These are phyloP conservation scores for Pythium plurisporium DNA, from an alignment of 352 stramenopile genomes.

Conservation along the genomic window DNA sequence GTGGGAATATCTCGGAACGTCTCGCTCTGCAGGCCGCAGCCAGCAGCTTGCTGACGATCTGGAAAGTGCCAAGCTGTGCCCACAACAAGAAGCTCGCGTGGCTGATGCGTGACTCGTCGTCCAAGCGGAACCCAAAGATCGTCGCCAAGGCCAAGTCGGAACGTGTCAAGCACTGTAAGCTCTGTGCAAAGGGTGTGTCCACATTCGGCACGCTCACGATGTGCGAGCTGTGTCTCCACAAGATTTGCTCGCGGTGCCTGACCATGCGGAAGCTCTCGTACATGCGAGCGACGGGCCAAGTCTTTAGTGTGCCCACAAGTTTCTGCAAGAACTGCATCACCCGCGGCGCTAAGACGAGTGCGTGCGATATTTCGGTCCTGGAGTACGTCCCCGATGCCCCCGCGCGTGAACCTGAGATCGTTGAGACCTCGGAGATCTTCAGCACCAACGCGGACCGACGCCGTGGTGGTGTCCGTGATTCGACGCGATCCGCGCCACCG, in stretches of 20 bases:
- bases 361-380: constrained; percentile 19
- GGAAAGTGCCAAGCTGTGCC: constrained; percentile 20
- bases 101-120: constrained; percentile 17
- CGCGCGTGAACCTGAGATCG: constrained; percentile 7
- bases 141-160: constrained; percentile 14
- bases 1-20: constrained; percentile 9
- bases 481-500: not conserved
- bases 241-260: constrained; percentile 29
- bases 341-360: constrained; percentile 15
- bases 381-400: constrained; percentile 19
- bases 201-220: constrained; percentile 23
- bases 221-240: constrained; percentile 24
- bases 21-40: constrained; percentile 15
- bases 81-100: constrained; percentile 37
- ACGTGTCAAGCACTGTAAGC: constrained; percentile 13
- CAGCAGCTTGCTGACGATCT: constrained; percentile 16
- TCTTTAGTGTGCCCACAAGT: constrained; percentile 17
- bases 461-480: constrained; percentile 4
- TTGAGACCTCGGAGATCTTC: constrained; percentile 17
- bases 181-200: constrained; percentile 23
- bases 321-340: constrained; percentile 35
- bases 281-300: constrained; percentile 9
- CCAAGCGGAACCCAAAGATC: constrained; percentile 8
- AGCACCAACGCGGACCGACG: not conserved
- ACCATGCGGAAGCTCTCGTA: constrained; percentile 24